Percentiles rank a stretch among this genome's conserved stretches.
Conservation (phyloP, 2,329 filamentous ascomycete species). For the Epichloe scottii region DNA sequence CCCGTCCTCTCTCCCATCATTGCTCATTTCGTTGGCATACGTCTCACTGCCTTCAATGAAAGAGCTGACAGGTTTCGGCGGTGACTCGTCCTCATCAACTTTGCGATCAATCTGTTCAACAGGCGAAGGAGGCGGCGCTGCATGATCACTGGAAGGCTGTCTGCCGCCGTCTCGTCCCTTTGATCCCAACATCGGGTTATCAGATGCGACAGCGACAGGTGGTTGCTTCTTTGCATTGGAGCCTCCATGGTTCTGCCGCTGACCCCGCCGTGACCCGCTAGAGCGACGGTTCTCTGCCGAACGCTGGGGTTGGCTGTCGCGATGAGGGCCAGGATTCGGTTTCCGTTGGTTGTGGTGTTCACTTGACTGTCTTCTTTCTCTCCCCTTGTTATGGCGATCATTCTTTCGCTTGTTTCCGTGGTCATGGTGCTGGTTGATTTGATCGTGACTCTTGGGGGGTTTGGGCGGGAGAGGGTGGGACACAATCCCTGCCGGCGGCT, state of each 20-base stretch:
- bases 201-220: neutral
- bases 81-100: neutral
- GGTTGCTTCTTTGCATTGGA: constrained; percentile 1
- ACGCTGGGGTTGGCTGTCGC: neutral
- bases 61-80: neutral
- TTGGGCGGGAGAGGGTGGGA: constrained; percentile 19
- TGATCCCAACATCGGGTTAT: neutral
- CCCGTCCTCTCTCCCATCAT: neutral
- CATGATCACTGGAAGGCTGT: neutral
- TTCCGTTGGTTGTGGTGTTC: constrained; percentile 1
- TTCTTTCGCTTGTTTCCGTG: constrained; percentile 19
- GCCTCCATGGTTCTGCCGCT: constrained; percentile 1
- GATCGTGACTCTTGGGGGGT: constrained; percentile 17
- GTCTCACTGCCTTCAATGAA: neutral
- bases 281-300: constrained; percentile 2
- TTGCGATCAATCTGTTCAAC: neutral
- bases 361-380: constrained; percentile 11
- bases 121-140: neutral
- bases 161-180: neutral
- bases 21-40: neutral
- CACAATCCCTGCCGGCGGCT: constrained; percentile 6
- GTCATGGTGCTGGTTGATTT: constrained; percentile 16
- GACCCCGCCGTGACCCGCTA: neutral
- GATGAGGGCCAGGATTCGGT: neutral
- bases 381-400: constrained; percentile 20